Evolutionary conservation across 176 grass and related monocot species (phyloP), one percentile per base, ranked within the genome.

Genomic region (Oryza nivara): DNA sequence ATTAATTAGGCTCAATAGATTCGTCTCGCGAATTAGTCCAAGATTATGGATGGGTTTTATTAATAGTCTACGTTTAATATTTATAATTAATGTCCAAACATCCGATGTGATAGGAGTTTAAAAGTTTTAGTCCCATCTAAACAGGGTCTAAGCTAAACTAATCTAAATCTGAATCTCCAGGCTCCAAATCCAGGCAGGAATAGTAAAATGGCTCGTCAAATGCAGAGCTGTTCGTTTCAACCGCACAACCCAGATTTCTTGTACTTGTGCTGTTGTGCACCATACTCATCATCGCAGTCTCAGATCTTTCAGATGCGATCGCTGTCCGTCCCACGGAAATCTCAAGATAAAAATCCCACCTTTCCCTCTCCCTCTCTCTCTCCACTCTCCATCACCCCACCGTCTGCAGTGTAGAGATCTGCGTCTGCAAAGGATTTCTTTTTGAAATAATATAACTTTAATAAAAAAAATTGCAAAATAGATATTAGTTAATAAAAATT

Each of bases 231-330:
- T 7, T 35, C 30, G 69, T 65, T 25, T 79, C 25, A 26, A 1
- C 25, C 25, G 25, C 1, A 28, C 28, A 28, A 1, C 28, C 28
- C 28, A 28, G 28, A 2, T 30, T 30, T 30, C 28, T 30, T 30
- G 28, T 30, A 30, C 34, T 40, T 40, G 38, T 40, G 38, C 38
- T 4, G 34, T 9, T 44, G 17, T 10, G 3, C 15, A 56, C 17
- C 17, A 13, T 9, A 3, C 16, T 60, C 16, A 20, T 63, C 19
- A 58, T 15, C 43, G 41, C 43, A 22, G 38, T 15, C 15, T 16
- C 48, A 64, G n/a, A 72, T 54, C 68, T 58, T 65, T 75, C 12
- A 32, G 68, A 67, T 25, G 46, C 23, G 7, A 66, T 79, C 35
- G 41, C 58, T 51, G 6, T 60, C 68, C 40, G 6, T 60, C 56